These are phyloP conservation scores for Ilyonectria sp. DNA, from an alignment of 2,329 filamentous ascomycete species.

Conservation along the genomic window DNA sequence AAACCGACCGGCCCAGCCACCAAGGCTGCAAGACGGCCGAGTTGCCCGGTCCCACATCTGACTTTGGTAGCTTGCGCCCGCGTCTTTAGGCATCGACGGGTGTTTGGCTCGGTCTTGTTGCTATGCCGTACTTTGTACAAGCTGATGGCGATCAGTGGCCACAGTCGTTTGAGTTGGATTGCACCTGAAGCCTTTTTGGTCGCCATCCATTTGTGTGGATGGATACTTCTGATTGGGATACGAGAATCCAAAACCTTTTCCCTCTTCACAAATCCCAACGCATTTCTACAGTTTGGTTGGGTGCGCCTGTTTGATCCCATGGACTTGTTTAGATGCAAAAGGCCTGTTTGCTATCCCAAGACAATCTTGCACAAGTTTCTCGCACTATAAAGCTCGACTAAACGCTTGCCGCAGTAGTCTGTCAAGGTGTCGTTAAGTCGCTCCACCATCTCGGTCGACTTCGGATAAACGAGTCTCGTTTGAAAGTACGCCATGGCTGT, in stretches of 20 bases:
- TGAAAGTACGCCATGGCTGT: slow-evolving; percentile 10
- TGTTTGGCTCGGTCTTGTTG: slow-evolving; percentile 20
- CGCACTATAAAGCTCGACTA: slow-evolving; percentile 7
- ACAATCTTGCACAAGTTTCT: slow-evolving; percentile 25
- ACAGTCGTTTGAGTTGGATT: slow-evolving; percentile 22
- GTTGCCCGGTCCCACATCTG: slow-evolving; percentile 32
- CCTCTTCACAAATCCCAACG: slow-evolving; percentile 1
- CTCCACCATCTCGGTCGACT: slow-evolving; percentile 17
- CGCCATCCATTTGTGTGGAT: slow-evolving; percentile 7
- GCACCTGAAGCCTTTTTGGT: slow-evolving; percentile 6
- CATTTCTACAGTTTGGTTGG: slow-evolving; percentile 3
- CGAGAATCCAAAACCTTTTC: neutral
- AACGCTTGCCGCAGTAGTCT: neutral
- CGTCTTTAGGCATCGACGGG: slow-evolving; percentile 30
- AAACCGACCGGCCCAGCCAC: slow-evolving; percentile 32
- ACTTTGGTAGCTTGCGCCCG: slow-evolving; percentile 31
- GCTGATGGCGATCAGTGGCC: slow-evolving; percentile 32
- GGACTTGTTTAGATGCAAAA: slow-evolving; percentile 2
- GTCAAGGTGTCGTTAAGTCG: neutral
- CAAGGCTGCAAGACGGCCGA: slow-evolving; percentile 30
- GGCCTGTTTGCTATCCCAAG: slow-evolving; percentile 2
- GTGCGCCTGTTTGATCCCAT: neutral
- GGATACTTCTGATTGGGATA: slow-evolving; percentile 4
- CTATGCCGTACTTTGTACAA: slow-evolving; percentile 25
- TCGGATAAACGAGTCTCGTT: slow-evolving; percentile 12